phyloP scores from a whole-genome alignment of 2,329 filamentous ascomycete species.

The Dothidotthia symphoricarpi region DNA sequence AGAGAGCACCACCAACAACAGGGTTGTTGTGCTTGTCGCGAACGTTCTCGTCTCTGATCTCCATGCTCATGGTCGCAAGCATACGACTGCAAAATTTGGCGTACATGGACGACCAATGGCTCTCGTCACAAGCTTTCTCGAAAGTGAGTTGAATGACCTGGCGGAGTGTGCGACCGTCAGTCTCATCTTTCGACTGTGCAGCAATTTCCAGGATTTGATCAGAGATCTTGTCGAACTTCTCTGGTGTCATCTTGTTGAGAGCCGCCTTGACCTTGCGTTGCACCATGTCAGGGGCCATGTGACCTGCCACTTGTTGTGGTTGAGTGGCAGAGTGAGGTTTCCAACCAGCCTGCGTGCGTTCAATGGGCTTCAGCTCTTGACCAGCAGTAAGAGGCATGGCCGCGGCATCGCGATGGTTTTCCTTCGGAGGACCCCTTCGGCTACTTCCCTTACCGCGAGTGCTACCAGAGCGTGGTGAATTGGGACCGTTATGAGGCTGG shows the following conservation, averaged over 20 bases:
- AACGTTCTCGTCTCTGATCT: constrained; percentile 94
- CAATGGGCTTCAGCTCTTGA: constrained; percentile 76
- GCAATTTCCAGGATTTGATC: constrained; percentile 92
- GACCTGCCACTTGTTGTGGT: constrained; percentile 20
- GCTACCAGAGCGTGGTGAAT: constrained; percentile 69
- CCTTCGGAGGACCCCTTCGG: constrained; percentile 54
- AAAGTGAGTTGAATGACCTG: constrained; percentile 99
- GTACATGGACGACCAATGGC: constrained; percentile 98
- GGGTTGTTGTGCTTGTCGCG: constrained; percentile 84
- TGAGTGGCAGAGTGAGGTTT: constrained; percentile 66
- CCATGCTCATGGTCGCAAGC: constrained; percentile 78
- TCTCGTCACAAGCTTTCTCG: constrained; percentile 97
- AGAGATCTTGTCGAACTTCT: constrained; percentile 96
- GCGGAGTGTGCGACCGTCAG: constrained; percentile 87
- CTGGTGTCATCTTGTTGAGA: constrained; percentile 99
- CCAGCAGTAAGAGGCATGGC: constrained; percentile 88
- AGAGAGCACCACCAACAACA: constrained; percentile 87
- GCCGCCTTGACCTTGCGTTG: constrained; percentile 98
- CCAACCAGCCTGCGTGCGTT: constrained; percentile 75
- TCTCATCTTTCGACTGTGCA: constrained; percentile 91
- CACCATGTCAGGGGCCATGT: constrained; percentile 86
- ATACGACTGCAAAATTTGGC: constrained; percentile 98
- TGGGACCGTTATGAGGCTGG: constrained; percentile 60
- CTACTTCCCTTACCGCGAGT: constrained; percentile 62
- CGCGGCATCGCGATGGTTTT: constrained; percentile 68